Base-by-base conservation (phyloP, 2,329 filamentous ascomycete genomes). In the Onygena corvina region DNA sequence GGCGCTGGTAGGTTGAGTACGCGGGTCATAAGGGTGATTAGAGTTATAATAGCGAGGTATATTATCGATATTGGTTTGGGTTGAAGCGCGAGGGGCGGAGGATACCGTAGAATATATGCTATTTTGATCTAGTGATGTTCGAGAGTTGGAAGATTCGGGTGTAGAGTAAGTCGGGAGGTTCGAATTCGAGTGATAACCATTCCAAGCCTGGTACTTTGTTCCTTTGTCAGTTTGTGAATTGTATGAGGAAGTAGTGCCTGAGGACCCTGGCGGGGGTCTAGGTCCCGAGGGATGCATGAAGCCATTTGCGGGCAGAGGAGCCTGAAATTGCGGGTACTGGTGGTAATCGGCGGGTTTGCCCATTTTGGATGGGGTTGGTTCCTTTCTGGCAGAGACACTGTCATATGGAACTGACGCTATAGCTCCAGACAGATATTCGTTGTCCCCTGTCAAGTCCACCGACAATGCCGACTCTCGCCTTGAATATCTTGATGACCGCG, bases 401-500 rank as follows among this genome's bases (percentile, higher is more conserved):
- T 94, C 86, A 71, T 93, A 94, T 27, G 89, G 86, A 56, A 95
- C 89, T 23, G 86, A 83, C 29, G 87, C 87, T 61, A 94, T 86
- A 51, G 90, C 79, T 51, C 87, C 88, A 29, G 87, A 83, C 71
- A 81, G 81, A 61, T 84, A 83, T 53, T 89, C 69, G 52, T 79
- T 81, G 50, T 83, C 82, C 58, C 74, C 70, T 45, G 80, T 77
- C 53, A 78, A 72, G 60, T 90, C 86, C 59, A 86, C 67, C 11
- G 84, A 90, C 56, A 82, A 73, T 56, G 79, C 70, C 31, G 84
- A 88, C 4, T 83, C 83, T 64, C 83, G 77, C 59, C 81, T 80
- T 38, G 73, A 75, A 68, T 92, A 82, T 63, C 85, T 77, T 56
- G 86, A 89, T 52, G 77, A 79, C 61, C 81, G 79, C 60, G 83